Percentiles rank a stretch among this genome's conserved stretches.
These are phyloP conservation scores for Pistacia vera DNA, from an alignment of 345 rosid genomes.

Conservation along the genomic window DNA sequence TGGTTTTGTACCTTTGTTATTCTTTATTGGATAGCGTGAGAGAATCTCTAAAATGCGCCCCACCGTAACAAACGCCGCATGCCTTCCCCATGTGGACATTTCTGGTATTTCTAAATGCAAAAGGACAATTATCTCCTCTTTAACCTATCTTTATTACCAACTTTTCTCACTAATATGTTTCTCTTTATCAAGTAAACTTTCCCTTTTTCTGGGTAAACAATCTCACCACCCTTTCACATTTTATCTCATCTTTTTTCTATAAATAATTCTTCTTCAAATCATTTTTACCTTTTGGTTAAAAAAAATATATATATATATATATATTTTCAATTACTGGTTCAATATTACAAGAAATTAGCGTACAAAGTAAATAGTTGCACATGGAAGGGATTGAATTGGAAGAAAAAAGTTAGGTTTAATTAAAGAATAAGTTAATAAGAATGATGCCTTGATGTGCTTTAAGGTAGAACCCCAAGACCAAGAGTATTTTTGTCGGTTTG, in stretches of 20 bases:
- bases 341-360: too few species aligned
- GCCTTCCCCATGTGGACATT: slow-evolving; percentile 15
- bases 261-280: too few species aligned
- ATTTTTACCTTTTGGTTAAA: too few species aligned
- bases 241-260: too few species aligned
- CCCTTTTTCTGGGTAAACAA: too few species aligned
- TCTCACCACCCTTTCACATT: too few species aligned
- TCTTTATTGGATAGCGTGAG: slow-evolving; percentile 29
- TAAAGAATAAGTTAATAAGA: background rate
- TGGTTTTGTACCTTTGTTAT: slow-evolving; percentile 15
- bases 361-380: background rate
- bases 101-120: background rate
- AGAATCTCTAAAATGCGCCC: slow-evolving; percentile 41
- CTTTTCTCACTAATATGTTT: background rate
- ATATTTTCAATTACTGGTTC: too few species aligned
- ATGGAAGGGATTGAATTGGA: background rate
- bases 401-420: background rate
- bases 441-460: slow-evolving; percentile 29
- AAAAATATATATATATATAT: too few species aligned
- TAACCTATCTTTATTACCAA: too few species aligned
- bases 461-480: slow-evolving; percentile 23
- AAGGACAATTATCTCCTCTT: background rate
- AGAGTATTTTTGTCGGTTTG: slow-evolving; percentile 71
- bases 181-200: background rate
- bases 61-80: slow-evolving; percentile 25